These are phyloP conservation scores for Cyberlindnera mycetangii DNA, from an alignment of 805 yeast species.

Conservation along the genomic window DNA sequence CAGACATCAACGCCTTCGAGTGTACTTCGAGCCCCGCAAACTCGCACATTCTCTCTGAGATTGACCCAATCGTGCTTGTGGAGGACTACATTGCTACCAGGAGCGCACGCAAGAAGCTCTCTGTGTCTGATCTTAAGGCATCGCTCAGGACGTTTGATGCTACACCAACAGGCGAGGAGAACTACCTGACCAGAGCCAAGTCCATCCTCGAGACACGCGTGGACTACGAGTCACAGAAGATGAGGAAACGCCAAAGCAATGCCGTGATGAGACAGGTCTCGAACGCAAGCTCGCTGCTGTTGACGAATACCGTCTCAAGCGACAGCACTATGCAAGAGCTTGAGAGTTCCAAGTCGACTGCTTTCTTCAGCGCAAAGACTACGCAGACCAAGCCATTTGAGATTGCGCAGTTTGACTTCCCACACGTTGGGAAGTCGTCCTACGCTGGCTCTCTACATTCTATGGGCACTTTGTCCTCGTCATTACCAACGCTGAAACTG, in stretches of 20 bases:
- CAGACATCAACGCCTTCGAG: conserved; percentile 21
- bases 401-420: conserved; percentile 8
- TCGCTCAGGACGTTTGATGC: conserved; percentile 21
- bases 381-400: conserved; percentile 5
- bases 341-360: conserved; percentile 3
- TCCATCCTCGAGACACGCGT: conserved; percentile 13
- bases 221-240: neutral
- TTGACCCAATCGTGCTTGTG: conserved; percentile 41
- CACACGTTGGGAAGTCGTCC: conserved; percentile 1
- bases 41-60: conserved; percentile 17
- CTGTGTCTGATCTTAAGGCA: conserved; percentile 34
- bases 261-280: neutral
- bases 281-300: conserved; percentile 4
- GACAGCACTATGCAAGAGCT: neutral
- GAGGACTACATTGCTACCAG: conserved; percentile 49
- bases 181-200: conserved; percentile 16
- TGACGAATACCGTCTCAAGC: conserved; percentile 6
- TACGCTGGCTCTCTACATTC: conserved; percentile 1
- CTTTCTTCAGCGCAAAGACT: conserved; percentile 9
- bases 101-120: conserved; percentile 27
- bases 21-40: conserved; percentile 8
- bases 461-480: conserved; percentile 3
- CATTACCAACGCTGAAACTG: conserved; percentile 19
- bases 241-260: neutral
- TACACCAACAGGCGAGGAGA: conserved; percentile 1